phyloP scores from a whole-genome alignment of 768 basidiomycete genomes.

The Dentipellis fragilis region DNA sequence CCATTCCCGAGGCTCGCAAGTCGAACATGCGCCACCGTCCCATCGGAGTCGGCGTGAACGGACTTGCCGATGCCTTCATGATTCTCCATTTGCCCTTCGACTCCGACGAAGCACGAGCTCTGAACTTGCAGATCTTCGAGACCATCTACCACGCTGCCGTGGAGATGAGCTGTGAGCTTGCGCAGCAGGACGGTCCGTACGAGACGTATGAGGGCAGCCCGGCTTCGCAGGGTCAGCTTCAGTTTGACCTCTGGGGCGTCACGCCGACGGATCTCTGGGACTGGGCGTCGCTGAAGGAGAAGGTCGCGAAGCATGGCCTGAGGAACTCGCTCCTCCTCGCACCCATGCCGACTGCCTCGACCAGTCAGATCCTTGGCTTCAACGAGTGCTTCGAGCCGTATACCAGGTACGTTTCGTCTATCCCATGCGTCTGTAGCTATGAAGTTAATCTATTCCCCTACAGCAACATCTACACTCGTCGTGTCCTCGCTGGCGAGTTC shows the following conservation, averaged over 20 bases:
- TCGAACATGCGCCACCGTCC: conserved; percentile 98
- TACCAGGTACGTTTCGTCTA: conserved; percentile 49
- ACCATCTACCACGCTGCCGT: conserved; percentile 95
- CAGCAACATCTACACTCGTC: conserved; percentile 97
- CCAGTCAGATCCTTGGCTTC: conserved; percentile 94
- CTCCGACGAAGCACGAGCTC: conserved; percentile 69
- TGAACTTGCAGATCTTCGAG: conserved; percentile 96
- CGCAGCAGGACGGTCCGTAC: conserved; percentile 70
- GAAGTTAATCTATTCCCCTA: conserved; percentile 1
- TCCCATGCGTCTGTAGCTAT: neutral
- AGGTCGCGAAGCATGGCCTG: conserved; percentile 71
- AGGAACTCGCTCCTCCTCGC: conserved; percentile 86
- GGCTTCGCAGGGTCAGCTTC: conserved; percentile 78
- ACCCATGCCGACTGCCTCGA: conserved; percentile 99
- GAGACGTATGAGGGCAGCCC: conserved; percentile 88
- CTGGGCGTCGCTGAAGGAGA: conserved; percentile 80
- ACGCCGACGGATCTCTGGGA: conserved; percentile 88
- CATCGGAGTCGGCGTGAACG: conserved; percentile 95
- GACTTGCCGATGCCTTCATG: conserved; percentile 98
- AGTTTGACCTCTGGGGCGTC: conserved; percentile 93
- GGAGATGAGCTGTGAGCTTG: conserved; percentile 85
- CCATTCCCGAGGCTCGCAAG: conserved; percentile 79
- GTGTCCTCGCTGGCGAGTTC: conserved; percentile 99
- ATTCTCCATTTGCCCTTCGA: conserved; percentile 94
- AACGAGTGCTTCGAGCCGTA: conserved; percentile 99